phyloP scores from a whole-genome alignment of 2,329 filamentous ascomycete species.

The Zopfia rhizophila region DNA sequence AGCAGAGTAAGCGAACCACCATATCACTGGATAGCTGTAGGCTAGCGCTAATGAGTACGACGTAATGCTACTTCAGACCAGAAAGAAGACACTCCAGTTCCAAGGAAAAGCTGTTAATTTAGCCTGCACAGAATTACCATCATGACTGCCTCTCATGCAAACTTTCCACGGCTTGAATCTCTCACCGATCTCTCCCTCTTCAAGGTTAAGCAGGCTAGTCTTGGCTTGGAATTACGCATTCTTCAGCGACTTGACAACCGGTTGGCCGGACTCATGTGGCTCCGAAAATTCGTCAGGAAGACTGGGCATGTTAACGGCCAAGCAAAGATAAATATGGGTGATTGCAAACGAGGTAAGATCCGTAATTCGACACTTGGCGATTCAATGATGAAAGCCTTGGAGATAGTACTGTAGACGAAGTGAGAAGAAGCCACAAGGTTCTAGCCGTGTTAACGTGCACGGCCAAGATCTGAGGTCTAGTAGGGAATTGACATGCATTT shows the following conservation, averaged over 20 bases:
- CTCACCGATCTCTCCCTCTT: slow-evolving; percentile 10
- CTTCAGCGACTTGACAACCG: slow-evolving; percentile 19
- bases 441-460: slow-evolving; percentile 2
- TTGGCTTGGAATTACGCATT: slow-evolving; percentile 24
- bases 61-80: no score
- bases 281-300: slow-evolving; percentile 22
- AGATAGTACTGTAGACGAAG: neutral
- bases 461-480: no score
- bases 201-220: slow-evolving; percentile 13
- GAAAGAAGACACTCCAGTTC: no score
- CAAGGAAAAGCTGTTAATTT: neutral
- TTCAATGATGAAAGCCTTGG: no score
- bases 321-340: no score
- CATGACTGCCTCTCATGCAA: slow-evolving; percentile 20
- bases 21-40: slow-evolving; percentile 12
- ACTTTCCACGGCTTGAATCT: slow-evolving; percentile 28
- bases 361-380: no score
- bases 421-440: neutral
- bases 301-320: slow-evolving; percentile 18
- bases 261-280: slow-evolving; percentile 11
- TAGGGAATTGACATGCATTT: neutral
- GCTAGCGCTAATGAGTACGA: neutral
- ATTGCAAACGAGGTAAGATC: neutral
- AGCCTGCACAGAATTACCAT: slow-evolving; percentile 19
- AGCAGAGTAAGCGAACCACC: slow-evolving; percentile 27